phyloP scores from a whole-genome alignment of 192 early-diverging fungal species.

The Obelidium mucronatum region DNA sequence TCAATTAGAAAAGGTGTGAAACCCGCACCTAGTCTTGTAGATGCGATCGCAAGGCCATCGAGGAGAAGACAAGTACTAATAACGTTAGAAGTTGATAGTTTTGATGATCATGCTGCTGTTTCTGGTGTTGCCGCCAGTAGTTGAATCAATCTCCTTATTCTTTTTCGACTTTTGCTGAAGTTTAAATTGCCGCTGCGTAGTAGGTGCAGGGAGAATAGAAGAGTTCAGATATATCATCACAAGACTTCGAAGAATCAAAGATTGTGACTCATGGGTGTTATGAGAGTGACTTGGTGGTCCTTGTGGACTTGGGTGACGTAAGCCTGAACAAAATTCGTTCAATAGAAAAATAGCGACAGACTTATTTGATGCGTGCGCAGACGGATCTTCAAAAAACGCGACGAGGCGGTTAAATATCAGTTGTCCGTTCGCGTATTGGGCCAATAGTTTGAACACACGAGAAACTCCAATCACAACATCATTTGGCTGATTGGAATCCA shows the following conservation, averaged over 20 bases:
- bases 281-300: neutral
- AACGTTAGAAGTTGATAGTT: constrained; percentile 36
- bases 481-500: constrained; percentile 25
- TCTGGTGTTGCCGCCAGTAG: neutral
- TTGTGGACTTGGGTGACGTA: neutral
- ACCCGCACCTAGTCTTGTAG: constrained; percentile 24
- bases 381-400: neutral
- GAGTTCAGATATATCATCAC: constrained; percentile 29
- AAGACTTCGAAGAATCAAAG: constrained; percentile 3
- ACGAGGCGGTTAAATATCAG: constrained; percentile 18
- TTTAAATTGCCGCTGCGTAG: neutral
- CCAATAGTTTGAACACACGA: constrained; percentile 16
- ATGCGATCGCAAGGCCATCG: constrained; percentile 29
- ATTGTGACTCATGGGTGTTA: neutral
- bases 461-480: constrained; percentile 10
- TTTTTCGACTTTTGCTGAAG: no score
- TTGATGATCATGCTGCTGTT: neutral
- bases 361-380: neutral
- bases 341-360: constrained; percentile 16
- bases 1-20: constrained; percentile 44
- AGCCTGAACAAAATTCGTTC: constrained; percentile 24
- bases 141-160: no score
- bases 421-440: constrained; percentile 5
- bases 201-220: neutral
- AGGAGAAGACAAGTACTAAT: constrained; percentile 38